Percentiles rank a stretch among this genome's conserved stretches.
Evolutionary conservation across 2,329 filamentous ascomycete genomes (phyloP).

Genomic region (Talaromyces sp.): DNA sequence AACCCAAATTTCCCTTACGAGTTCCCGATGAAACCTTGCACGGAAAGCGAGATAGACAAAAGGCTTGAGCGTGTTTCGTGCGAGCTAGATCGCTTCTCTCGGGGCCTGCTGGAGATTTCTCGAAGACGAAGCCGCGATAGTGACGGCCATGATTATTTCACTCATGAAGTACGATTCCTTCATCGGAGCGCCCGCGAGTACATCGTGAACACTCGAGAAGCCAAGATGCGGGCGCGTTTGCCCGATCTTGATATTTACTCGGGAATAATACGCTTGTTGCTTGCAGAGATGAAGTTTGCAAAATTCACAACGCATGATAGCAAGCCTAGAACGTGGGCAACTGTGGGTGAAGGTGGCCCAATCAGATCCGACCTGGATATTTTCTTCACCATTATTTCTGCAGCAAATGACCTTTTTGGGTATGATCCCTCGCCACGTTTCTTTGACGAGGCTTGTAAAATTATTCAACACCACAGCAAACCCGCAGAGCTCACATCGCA

Average conservation of each 20-base stretch:
- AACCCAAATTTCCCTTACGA: not conserved
- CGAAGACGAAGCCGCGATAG: not conserved
- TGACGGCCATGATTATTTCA: slow-evolving; percentile 1
- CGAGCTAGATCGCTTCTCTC: not conserved
- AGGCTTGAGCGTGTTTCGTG: not conserved
- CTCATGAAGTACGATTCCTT: slow-evolving; percentile 1
- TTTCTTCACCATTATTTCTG: not conserved
- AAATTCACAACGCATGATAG: not conserved
- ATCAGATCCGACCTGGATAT: not conserved
- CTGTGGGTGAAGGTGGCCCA: not conserved
- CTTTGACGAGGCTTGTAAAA: not conserved
- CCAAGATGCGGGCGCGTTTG: not conserved
- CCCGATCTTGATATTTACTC: not conserved
- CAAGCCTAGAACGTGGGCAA: not conserved
- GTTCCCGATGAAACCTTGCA: not conserved
- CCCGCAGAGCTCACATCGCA: not conserved
- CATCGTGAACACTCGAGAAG: slow-evolving; percentile 1
- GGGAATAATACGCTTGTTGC: not conserved
- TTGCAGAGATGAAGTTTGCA: not conserved
- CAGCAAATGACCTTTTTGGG: not conserved
- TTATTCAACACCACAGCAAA: not conserved
- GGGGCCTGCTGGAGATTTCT: not conserved
- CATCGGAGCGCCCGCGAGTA: slow-evolving; percentile 2
- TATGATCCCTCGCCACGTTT: not conserved
- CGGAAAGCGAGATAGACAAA: not conserved